Percentiles rank a stretch among this genome's conserved stretches.
These are phyloP conservation scores for Fusarium armeniacum DNA, from an alignment of 2,329 filamentous ascomycete genomes.

Conservation along the genomic window DNA sequence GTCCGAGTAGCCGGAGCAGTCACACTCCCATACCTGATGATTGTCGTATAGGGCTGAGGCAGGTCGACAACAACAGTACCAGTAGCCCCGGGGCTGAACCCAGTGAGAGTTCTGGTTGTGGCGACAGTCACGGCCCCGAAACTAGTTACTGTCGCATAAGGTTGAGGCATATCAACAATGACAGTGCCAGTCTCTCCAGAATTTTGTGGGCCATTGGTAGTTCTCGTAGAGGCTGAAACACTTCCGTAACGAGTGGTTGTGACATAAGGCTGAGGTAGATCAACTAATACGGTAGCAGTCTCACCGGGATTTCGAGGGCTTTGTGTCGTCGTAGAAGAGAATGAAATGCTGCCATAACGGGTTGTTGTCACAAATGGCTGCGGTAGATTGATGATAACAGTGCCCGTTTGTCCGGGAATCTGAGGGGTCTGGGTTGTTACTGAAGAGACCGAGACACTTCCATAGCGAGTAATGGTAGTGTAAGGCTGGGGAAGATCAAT, in stretches of 20 bases:
- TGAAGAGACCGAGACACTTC: background rate
- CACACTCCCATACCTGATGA: background rate
- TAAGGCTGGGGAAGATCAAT: conserved; percentile 5
- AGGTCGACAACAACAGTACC: conserved; percentile 10
- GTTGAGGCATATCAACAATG: conserved; percentile 9
- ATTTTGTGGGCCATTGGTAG: background rate
- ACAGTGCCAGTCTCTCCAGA: conserved; percentile 5
- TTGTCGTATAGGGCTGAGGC: conserved; percentile 9
- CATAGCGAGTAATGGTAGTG: background rate
- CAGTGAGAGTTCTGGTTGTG: background rate
- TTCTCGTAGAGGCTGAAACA: background rate
- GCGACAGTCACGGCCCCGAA: background rate
- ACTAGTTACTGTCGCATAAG: background rate
- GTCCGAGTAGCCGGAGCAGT: background rate
- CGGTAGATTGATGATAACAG: background rate
- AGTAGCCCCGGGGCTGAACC: background rate
- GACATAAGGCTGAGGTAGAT: background rate
- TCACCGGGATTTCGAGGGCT: background rate
- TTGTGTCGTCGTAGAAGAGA: background rate
- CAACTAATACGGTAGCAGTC: background rate
- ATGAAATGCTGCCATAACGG: background rate
- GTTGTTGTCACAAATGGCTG: background rate
- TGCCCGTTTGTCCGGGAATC: background rate
- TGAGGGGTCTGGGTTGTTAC: background rate
- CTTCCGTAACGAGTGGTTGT: conserved; percentile 6